Evolutionary conservation across 164 flowering plant species (phyloP).

Genomic region (Tetracentron sinense): DNA sequence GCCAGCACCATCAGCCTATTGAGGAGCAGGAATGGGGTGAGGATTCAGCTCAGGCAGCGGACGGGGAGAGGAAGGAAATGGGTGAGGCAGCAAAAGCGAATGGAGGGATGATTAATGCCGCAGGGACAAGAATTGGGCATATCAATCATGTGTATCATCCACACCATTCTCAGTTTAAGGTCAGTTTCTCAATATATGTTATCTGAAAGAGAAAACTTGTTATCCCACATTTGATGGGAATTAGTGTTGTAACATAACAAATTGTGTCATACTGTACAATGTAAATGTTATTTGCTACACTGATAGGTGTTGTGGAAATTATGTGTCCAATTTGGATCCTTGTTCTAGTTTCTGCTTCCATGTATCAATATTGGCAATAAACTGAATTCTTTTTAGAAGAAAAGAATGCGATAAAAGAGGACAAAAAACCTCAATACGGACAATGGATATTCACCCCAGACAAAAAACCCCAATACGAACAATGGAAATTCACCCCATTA

Average conservation of each 20-base stretch:
- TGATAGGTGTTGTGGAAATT: conserved; percentile 2
- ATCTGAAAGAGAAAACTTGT: conserved; percentile 14
- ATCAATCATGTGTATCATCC: conserved; percentile 69
- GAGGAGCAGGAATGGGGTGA: conserved; percentile 81
- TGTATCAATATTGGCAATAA: background rate
- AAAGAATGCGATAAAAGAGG: background rate
- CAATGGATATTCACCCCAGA: background rate
- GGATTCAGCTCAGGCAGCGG: conserved; percentile 39
- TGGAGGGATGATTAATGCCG: conserved; percentile 31
- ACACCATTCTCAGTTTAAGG: conserved; percentile 98
- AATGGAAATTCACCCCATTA: background rate
- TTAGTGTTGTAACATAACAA: conserved; percentile 13
- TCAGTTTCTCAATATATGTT: conserved; percentile 41
- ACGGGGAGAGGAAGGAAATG: conserved; percentile 67
- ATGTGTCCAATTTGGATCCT: background rate
- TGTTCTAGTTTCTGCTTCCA: background rate
- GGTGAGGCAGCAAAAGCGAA: conserved; percentile 45
- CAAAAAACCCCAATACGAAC: background rate
- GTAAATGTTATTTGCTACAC: conserved; percentile 13
- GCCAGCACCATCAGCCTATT: conserved; percentile 35
- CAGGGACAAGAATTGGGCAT: conserved; percentile 61
- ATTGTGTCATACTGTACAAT: conserved; percentile 14
- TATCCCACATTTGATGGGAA: conserved; percentile 23
- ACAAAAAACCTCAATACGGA: background rate
- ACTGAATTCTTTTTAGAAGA: background rate